Evolutionary conservation across 2,329 filamentous ascomycete species (phyloP).

Genomic region (Colletotrichum australisinense): DNA sequence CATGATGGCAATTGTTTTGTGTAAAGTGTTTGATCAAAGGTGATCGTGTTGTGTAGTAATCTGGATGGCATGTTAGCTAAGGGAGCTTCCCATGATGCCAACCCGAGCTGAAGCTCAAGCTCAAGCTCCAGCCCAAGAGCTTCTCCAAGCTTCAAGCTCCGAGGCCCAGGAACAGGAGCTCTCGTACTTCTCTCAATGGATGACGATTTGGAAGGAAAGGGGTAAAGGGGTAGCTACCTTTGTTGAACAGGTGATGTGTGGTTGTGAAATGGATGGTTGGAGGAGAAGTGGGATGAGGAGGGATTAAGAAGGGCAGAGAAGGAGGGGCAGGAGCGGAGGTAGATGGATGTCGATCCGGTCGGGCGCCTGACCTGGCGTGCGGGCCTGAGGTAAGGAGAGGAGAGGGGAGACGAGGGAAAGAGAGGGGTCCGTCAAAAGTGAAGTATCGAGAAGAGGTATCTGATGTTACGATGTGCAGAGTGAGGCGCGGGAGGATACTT

Average conservation of each 20-base stretch:
- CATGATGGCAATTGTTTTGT: constrained; percentile 44
- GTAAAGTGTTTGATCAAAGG: constrained; percentile 13
- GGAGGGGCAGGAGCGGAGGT: constrained; percentile 13
- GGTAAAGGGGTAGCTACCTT: constrained; percentile 16
- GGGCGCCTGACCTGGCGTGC: constrained; percentile 24
- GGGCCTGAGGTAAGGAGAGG: constrained; percentile 14
- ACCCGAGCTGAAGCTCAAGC: background rate
- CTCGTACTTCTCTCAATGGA: background rate
- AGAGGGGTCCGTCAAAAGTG: background rate
- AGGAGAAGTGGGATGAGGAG: constrained; percentile 25
- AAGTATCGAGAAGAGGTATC: constrained; percentile 3
- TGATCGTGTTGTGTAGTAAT: constrained; percentile 9
- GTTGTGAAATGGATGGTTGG: constrained; percentile 10
- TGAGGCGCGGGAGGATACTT: background rate
- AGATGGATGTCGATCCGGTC: constrained; percentile 27
- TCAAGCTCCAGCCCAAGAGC: background rate
- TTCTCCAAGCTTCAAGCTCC: background rate
- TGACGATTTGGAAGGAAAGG: background rate
- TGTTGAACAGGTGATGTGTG: constrained; percentile 24
- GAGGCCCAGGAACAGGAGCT: background rate
- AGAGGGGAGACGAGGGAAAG: constrained; percentile 1
- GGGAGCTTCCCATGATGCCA: background rate
- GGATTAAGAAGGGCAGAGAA: constrained; percentile 25
- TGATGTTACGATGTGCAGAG: background rate
- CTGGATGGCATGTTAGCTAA: constrained; percentile 18